These are phyloP conservation scores for Trichoderma lentiforme DNA, from an alignment of 2,329 filamentous ascomycete genomes.

Conservation along the genomic window DNA sequence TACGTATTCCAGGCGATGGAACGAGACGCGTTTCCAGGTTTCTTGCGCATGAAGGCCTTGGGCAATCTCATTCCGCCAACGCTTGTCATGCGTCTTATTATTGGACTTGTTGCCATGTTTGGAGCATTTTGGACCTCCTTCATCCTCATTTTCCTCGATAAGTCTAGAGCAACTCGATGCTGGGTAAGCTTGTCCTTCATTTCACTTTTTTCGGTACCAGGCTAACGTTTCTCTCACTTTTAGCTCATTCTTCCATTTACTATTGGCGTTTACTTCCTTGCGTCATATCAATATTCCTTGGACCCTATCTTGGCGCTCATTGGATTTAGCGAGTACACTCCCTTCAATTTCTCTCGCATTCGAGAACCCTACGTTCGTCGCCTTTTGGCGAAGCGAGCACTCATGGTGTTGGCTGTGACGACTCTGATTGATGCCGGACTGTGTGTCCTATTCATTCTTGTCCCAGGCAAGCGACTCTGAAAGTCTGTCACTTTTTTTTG, in stretches of 20 bases:
- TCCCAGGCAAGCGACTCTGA: constrained; percentile 80
- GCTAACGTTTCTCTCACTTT: constrained; percentile 21
- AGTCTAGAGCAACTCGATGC: constrained; percentile 67
- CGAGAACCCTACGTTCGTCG: constrained; percentile 87
- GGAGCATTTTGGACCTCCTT: constrained; percentile 93
- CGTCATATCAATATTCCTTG: constrained; percentile 92
- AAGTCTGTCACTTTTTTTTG: not conserved
- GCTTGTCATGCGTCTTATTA: constrained; percentile 77
- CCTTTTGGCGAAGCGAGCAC: constrained; percentile 76
- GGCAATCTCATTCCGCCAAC: constrained; percentile 93
- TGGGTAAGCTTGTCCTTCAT: constrained; percentile 63
- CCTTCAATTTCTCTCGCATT: constrained; percentile 85
- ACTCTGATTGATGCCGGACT: constrained; percentile 75
- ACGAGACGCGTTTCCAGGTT: constrained; percentile 96
- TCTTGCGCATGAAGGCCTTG: constrained; percentile 88
- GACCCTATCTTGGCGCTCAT: constrained; percentile 85
- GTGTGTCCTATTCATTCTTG: constrained; percentile 87
- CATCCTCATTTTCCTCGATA: constrained; percentile 85
- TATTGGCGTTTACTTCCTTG: constrained; percentile 81
- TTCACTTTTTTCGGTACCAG: constrained; percentile 15
- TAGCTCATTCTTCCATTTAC: constrained; percentile 82
- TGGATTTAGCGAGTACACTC: constrained; percentile 95
- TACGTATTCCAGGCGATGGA: constrained; percentile 99
- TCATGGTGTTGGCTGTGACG: constrained; percentile 77
- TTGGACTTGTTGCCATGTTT: constrained; percentile 80